Evolutionary conservation across 2,329 filamentous ascomycete genomes (phyloP), one percentile per base, ranked within the genome.

Genomic region (Fusarium setosum): DNA sequence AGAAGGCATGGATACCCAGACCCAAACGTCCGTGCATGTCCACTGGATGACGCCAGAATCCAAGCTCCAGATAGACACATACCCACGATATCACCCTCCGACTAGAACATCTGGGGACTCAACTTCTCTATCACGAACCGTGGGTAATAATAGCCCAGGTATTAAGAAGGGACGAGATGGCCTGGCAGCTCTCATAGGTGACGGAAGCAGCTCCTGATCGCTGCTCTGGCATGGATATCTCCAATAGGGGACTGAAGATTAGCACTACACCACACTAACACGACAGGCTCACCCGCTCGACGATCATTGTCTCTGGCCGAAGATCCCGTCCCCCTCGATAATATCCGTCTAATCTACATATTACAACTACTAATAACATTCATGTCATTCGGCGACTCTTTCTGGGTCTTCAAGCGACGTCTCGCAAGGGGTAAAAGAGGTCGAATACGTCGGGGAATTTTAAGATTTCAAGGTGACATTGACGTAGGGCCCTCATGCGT

Each of bases 41-140:
- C 44, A 52, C 55, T 37, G 38, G 18, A 57, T 40, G 52, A 55
- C 56, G 60, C 63, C 60, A 66, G 63, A 61, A 47, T 42, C 60
- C 53, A 64, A 55, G 60, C 55, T 32, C 47, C 31, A 37, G 31
- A 35, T 26, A 35, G 21, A 18, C 29, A 6, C 47, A 37, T 24
- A 50, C 26, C 9, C 47, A 37, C 32, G 32, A 50, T 50, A 50
- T 50, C 47, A 38, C 21, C 47, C 23, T 24, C 47, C 32, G 34
- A 13, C 20, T 35, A n/a, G 45, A 15, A 48, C 20, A 24, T 48
- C 21, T 4, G 29, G 42, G 17, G 20, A 47, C 13, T 47, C 20
- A 6, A 34, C 44, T 37, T 21, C 32, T 37, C 21, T n/a, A 50
- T 50, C 21, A 38, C 15, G n/a, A 26, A 24, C 45, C 29, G 32